Evolutionary conservation across 768 basidiomycete genomes (phyloP), one percentile per base, ranked within the genome.

Genomic region (Rhizopogon roseolus): DNA sequence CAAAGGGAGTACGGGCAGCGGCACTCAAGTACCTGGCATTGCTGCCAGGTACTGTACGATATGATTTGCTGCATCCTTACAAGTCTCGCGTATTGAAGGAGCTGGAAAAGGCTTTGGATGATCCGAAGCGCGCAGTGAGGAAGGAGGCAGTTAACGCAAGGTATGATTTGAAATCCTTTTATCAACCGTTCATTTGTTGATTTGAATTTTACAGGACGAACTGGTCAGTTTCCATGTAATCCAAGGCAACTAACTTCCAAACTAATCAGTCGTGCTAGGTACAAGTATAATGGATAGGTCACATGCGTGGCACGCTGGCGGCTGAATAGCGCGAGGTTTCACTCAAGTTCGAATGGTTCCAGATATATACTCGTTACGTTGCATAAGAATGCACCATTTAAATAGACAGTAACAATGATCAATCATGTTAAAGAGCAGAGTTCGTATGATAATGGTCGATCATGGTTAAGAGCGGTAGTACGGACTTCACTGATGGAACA

Each of bases 131-230:
- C 54, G 71, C 71, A 2, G 94, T 99, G 7, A 77, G 97, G 50
- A 86, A 82, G 61, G 91, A 90, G 62, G 96, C 94, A 1, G 97
- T 98, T 3, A 85, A 93, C 60, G 87, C 93, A 34, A 63, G 87
- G 79, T 78, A 60, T 28, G 71, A 51, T 41, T 13, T 34, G 50
- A 49, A 32, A 8, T 19, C 29, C 16, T 50, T 28, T 32, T 10
- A 2, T 5, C 10, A 7, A 39, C 3, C 4, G 8, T 6, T 39
- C 5, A 11, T 7, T 7, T 16, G 8, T 41, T 60, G 27, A 66
- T n/a, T 25, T 16, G 9, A 28, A 40, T 41, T 46, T n/a, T 38
- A 46, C 43, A 68, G 66, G 54, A 68, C 66, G 19, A 70, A 60
- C 44, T 68, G 67, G 67, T 62, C 16, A 45, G 62, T 54, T 9